Base-by-base conservation (phyloP, 2,329 filamentous ascomycete genomes). In the Neonectria coccinea region DNA sequence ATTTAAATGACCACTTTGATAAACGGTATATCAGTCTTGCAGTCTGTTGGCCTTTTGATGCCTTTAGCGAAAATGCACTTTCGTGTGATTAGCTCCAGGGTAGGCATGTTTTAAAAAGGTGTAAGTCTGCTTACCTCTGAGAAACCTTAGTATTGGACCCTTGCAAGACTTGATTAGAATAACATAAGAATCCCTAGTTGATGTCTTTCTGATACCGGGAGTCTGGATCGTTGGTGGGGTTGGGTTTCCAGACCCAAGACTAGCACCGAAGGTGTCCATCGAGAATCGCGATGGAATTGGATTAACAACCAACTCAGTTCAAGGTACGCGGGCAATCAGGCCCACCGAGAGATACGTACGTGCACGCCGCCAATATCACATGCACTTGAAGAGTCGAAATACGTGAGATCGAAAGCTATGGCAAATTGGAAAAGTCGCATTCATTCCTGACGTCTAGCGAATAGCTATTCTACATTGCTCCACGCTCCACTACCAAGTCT, bases 391-490 rank as follows among this genome's bases (percentile, higher is more conserved):
- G 25, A 11, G 3, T 41, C 4, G 12, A 16, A 11, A 9, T 14
- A 16, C 3, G 44, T 22, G 25, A 31, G 9, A n/a, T 6, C 10
- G 5, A 16, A 50, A 29, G 50, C 2, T 2, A 3, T 33, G 39
- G 52, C 12, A 18, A 20, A 39, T 48, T 47, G 56, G 29, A 51
- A 61, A 70, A 66, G 69, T 50, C 55, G 66, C 60, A 36, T 72
- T 65, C 59, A 74, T 72, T 72, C 62, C 58, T 66, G 56, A 59
- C 65, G 65, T 74, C 67, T 71, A 70, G 68, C 57, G 69, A 69
- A 59, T 65, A 51, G 48, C 47, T 78, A 74, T 75, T 76, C 59
- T 79, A 79, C 77, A 80, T 72, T 68, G 62, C 65, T 68, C 55
- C 55, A 56, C 57, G 48, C 48, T 47, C 52, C n/a, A 60, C 52